Percentiles rank a stretch among this genome's conserved stretches.
Conservation (phyloP, 2,329 filamentous ascomycete species). For the Talaromyces sp. region DNA sequence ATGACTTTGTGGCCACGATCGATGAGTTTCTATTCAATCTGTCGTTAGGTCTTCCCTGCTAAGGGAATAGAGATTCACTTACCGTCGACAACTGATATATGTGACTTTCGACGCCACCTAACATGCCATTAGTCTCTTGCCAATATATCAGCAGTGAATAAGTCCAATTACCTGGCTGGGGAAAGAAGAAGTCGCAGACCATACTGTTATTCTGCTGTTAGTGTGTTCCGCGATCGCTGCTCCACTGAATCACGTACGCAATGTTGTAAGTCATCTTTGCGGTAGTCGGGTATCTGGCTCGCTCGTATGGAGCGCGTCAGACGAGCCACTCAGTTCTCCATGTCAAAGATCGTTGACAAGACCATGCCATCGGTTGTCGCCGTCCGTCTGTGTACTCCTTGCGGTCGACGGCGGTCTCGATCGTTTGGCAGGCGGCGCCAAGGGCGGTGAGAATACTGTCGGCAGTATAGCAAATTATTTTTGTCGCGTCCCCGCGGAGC, state of each 20-base stretch:
- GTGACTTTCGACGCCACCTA: conserved; percentile 88
- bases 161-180: conserved; percentile 63
- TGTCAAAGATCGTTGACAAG: background rate
- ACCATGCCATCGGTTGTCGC: background rate
- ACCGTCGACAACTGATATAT: conserved; percentile 92
- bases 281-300: conserved; percentile 16
- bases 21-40: conserved; percentile 65
- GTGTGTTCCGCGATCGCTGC: background rate
- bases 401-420: background rate
- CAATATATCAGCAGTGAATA: conserved; percentile 17
- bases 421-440: background rate
- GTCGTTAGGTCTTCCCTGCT: conserved; percentile 1
- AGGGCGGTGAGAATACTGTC: conserved; percentile 7
- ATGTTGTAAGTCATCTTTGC: conserved; percentile 62
- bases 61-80: conserved; percentile 16
- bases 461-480: conserved; percentile 11
- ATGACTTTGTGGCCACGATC: conserved; percentile 98
- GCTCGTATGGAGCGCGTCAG: conserved; percentile 9
- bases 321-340: background rate
- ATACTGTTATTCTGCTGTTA: conserved; percentile 53
- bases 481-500: background rate
- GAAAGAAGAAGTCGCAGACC: conserved; percentile 99
- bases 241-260: conserved; percentile 44
- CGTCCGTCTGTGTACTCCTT: background rate
- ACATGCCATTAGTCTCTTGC: conserved; percentile 11